These are phyloP conservation scores for Trifolium subterraneum DNA, from an alignment of 306 rosid species.

Conservation along the genomic window DNA sequence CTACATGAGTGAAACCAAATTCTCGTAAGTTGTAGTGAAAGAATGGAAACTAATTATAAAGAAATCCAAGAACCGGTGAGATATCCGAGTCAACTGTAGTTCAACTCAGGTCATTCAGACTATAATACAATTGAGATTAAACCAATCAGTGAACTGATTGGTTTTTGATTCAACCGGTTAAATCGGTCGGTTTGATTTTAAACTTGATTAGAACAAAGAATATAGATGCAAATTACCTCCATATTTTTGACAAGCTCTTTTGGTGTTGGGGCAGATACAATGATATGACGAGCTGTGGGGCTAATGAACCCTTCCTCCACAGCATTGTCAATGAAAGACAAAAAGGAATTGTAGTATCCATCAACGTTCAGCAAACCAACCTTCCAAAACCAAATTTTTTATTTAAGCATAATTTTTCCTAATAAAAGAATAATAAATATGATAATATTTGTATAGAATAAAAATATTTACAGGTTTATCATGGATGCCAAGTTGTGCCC, in stretches of 20 bases:
- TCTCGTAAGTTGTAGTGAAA: neutral
- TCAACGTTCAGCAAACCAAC: conserved; percentile 97
- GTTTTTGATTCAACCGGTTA: neutral
- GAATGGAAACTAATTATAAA: neutral
- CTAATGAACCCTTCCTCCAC: conserved; percentile 94
- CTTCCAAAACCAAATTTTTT: conserved; percentile 46
- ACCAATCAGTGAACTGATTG: neutral
- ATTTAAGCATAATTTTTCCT: neutral
- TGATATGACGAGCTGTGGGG: conserved; percentile 90
- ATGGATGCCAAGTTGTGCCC: conserved; percentile 99
- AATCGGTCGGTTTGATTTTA: neutral
- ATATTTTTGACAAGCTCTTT: conserved; percentile 82
- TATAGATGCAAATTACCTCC: conserved; percentile 60
- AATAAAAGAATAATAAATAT: neutral
- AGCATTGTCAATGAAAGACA: conserved; percentile 90
- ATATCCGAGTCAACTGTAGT: neutral
- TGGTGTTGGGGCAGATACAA: conserved; percentile 85
- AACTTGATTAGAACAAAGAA: neutral
- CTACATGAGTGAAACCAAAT: conserved; percentile 42
- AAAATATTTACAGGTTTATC: conserved; percentile 78
- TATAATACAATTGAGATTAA: neutral
- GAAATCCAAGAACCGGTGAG: neutral
- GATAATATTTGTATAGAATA: neutral
- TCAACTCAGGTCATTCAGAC: neutral
- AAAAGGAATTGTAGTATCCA: conserved; percentile 88